Percentiles rank a stretch among this genome's conserved stretches.
phyloP scores from a whole-genome alignment of 2,329 filamentous ascomycete species.

The Aureobasidium sp. region DNA sequence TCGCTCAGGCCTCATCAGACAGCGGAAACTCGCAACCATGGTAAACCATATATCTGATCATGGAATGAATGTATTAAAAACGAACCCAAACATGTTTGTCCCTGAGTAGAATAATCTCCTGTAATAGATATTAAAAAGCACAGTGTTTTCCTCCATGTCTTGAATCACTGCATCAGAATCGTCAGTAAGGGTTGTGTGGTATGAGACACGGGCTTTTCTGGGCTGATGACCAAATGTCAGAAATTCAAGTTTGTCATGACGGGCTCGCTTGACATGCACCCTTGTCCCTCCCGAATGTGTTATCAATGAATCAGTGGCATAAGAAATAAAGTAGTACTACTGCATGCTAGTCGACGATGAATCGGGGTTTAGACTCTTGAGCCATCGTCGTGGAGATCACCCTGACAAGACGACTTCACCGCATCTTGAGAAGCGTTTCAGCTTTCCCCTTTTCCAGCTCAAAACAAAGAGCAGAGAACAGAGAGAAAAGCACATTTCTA shows the following conservation, averaged over 20 bases:
- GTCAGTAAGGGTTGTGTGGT: no score
- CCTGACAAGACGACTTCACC: neutral
- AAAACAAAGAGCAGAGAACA: neutral
- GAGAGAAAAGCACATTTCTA: neutral
- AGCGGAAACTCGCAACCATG: constrained; percentile 39
- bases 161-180: no score
- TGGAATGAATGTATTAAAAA: neutral
- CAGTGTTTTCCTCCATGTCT: no score
- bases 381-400: neutral
- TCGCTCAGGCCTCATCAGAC: constrained; percentile 48
- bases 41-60: neutral
- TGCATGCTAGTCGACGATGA: neutral
- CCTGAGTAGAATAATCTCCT: no score
- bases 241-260: no score
- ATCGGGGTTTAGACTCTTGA: neutral
- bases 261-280: no score
- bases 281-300: no score
- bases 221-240: no score
- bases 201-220: no score
- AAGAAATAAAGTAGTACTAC: neutral
- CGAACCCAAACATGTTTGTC: no score
- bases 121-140: no score
- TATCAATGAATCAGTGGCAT: no score
- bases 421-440: constrained; percentile 1
- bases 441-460: neutral